These are phyloP conservation scores for Myriosclerotinia scirpicola DNA, from an alignment of 2,329 filamentous ascomycete genomes.

Conservation along the genomic window DNA sequence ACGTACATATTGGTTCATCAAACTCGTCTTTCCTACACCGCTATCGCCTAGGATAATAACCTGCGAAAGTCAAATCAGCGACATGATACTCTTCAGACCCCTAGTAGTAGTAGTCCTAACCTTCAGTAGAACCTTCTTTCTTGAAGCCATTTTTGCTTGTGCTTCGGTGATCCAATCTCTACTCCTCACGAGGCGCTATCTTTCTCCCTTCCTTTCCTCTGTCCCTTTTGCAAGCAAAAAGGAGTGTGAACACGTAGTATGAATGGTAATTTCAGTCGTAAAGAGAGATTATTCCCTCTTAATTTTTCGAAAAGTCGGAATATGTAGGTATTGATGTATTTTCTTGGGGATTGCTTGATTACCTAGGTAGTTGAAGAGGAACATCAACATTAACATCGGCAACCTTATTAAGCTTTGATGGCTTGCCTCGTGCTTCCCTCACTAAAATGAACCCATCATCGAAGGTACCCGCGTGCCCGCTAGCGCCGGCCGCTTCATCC, in stretches of 20 bases:
- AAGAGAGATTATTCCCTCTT: background rate
- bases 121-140: slow-evolving; percentile 70
- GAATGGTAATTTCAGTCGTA: background rate
- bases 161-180: slow-evolving; percentile 14
- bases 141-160: slow-evolving; percentile 30
- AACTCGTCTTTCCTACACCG: slow-evolving; percentile 97
- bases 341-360: slow-evolving; percentile 15
- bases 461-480: slow-evolving; percentile 3
- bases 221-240: background rate
- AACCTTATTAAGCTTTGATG: slow-evolving; percentile 22
- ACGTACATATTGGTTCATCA: slow-evolving; percentile 99
- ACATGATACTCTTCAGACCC: slow-evolving; percentile 1
- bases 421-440: slow-evolving; percentile 15
- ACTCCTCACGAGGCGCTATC: slow-evolving; percentile 13
- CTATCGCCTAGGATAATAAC: slow-evolving; percentile 99
- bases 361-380: slow-evolving; percentile 10
- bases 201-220: slow-evolving; percentile 13
- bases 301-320: background rate
- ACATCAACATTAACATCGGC: slow-evolving; percentile 20
- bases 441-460: slow-evolving; percentile 3
- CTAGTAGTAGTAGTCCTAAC: slow-evolving; percentile 43
- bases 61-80: slow-evolving; percentile 48
- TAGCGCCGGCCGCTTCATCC: slow-evolving; percentile 28
- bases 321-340: slow-evolving; percentile 9
- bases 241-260: background rate